phyloP scores from a whole-genome alignment of 2,329 filamentous ascomycete genomes.

The Arthrinium phaeospermum region DNA sequence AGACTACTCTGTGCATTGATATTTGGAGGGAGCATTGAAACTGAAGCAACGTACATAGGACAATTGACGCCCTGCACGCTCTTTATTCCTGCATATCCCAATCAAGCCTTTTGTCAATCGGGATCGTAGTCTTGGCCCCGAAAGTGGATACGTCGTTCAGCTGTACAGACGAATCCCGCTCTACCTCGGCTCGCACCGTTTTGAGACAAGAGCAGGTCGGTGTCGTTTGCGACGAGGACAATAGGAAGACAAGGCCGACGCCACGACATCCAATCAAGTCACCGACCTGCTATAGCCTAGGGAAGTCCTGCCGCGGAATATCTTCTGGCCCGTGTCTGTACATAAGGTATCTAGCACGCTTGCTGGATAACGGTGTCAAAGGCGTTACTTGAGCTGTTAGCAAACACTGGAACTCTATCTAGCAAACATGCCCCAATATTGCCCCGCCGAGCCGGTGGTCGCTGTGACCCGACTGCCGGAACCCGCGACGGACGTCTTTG shows the following conservation, averaged over 20 bases:
- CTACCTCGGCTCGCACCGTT: not conserved
- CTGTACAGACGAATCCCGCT: not conserved
- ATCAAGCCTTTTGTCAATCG: not conserved
- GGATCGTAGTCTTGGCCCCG: not conserved
- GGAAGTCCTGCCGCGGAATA: not conserved
- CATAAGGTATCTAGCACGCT: not conserved
- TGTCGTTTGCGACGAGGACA: not conserved
- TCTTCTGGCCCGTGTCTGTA: not conserved
- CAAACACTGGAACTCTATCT: no score
- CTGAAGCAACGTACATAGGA: not conserved
- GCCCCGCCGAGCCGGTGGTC: constrained; percentile 11
- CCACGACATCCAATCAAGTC: not conserved
- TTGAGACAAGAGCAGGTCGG: not conserved
- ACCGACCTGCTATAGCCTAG: not conserved
- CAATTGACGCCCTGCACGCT: not conserved
- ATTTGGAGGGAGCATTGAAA: not conserved
- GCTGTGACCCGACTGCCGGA: constrained; percentile 1
- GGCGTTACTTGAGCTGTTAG: not conserved
- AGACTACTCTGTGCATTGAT: not conserved
- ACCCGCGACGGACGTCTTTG: not conserved
- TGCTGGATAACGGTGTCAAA: not conserved
- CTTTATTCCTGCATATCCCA: not conserved
- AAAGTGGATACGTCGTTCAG: constrained; percentile 3
- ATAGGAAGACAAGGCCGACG: not conserved
- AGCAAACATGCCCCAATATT: constrained; percentile 6